Base-by-base conservation (phyloP, 2,329 filamentous ascomycete species). In the Arachnopeziza araneosa region DNA sequence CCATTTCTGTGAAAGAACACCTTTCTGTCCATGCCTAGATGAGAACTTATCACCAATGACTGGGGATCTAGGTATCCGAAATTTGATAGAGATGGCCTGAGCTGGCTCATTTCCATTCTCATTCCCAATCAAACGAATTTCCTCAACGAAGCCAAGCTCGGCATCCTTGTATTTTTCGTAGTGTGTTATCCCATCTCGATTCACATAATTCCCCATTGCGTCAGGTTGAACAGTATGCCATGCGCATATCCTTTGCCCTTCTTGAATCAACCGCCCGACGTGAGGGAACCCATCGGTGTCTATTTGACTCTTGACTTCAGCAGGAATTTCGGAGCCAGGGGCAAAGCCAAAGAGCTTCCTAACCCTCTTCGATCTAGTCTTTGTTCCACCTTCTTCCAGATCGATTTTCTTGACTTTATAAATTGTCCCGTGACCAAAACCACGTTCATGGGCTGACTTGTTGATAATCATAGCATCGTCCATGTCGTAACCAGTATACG, bases 401-500 rank as follows among this genome's bases (percentile, higher is more conserved):
- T 89, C 86, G 71, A 95, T 87, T 71, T 96, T 90, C 77, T 98
- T 96, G 9, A 92, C 96, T 79, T 99, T 99, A 82, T 97, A 99
- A 69, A 99, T 92, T 5, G 93, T 96, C 58, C 95, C 95, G 71
- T 98, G 87, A 48, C 92, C 93, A 71, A 99, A 98, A 17, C 95
- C 95, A 67, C 95, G 87, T 76, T 99, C 95, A 75, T 97, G 91
- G 2, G 93, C 87, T 22, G 92, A 96, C 75, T 98, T 98, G 80
- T 98, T 98, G 73, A 99, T 81, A 72, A 99, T 98, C 93, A 98
- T 98, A 73, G 95, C 95, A 77, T 99, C 95, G 81, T 99, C 95
- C 95, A 99, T 99, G 81, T 99, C 95, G 77, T 98, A 99, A 56
- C 93, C 95, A 1, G 93, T 98, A 75, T 99, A 99, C 0, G 93